These are phyloP conservation scores for Blastobotrys peoriensis DNA, from an alignment of 805 yeast species.

Conservation along the genomic window DNA sequence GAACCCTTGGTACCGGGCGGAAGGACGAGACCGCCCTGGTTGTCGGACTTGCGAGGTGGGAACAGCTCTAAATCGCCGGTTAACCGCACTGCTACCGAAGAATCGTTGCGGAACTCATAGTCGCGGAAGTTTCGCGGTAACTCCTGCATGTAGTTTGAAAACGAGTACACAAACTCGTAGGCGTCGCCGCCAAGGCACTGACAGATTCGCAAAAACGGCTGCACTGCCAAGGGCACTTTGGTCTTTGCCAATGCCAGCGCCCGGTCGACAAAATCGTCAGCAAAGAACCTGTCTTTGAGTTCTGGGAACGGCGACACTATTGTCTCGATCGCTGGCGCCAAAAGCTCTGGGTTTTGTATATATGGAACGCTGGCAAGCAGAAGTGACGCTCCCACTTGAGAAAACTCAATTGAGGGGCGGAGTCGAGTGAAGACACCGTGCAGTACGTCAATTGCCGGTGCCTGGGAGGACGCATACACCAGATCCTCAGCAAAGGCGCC, in stretches of 20 bases:
- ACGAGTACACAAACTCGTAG: slow-evolving; percentile 48
- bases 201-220: slow-evolving; percentile 55
- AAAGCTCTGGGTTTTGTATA: slow-evolving; percentile 39
- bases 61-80: slow-evolving; percentile 43
- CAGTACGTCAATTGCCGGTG: slow-evolving; percentile 9
- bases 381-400: slow-evolving; percentile 18
- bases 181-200: slow-evolving; percentile 61
- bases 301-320: slow-evolving; percentile 35
- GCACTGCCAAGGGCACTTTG: slow-evolving; percentile 62
- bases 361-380: slow-evolving; percentile 42
- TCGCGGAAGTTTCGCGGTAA: slow-evolving; percentile 36
- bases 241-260: slow-evolving; percentile 53
- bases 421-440: background rate
- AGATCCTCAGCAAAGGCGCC: slow-evolving; percentile 2
- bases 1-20: slow-evolving; percentile 65
- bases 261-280: slow-evolving; percentile 38
- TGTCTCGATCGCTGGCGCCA: slow-evolving; percentile 37
- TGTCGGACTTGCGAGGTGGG: slow-evolving; percentile 51
- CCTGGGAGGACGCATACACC: slow-evolving; percentile 1
- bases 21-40: slow-evolving; percentile 39
- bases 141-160: slow-evolving; percentile 58
- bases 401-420: slow-evolving; percentile 7
- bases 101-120: slow-evolving; percentile 40
- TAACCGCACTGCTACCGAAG: slow-evolving; percentile 47
- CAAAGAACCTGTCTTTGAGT: slow-evolving; percentile 42